A percentile compares a stretch with the other conserved stretches of the same genome.
Evolutionary conservation across 2,329 filamentous ascomycete genomes (phyloP).

Genomic region (Ceratocystis colombiana): DNA sequence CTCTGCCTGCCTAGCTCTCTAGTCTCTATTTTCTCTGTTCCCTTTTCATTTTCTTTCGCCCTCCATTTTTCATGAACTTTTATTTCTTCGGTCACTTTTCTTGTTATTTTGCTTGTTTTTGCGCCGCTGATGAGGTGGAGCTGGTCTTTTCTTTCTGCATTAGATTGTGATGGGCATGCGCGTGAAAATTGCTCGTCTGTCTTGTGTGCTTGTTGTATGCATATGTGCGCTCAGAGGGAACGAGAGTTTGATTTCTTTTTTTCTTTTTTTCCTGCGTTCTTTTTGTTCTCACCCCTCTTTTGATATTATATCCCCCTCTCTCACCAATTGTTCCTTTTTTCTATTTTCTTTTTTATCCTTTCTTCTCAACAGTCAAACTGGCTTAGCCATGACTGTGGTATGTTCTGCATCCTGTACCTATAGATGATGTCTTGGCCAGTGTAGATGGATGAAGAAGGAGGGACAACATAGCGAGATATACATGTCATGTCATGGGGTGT

Average conservation of each 20-base stretch:
- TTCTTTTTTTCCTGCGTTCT: background rate
- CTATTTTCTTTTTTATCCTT: background rate
- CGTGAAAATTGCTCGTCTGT: background rate
- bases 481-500: too few relatives aligned
- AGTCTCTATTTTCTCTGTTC: background rate
- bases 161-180: background rate
- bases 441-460: conserved; percentile 1
- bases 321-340: background rate
- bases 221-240: background rate
- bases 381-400: background rate
- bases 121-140: background rate
- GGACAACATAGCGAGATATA: background rate
- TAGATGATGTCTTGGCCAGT: background rate
- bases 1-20: background rate
- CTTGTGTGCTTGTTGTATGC: conserved; percentile 3
- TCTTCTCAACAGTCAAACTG: too few relatives aligned
- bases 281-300: background rate
- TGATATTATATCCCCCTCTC: too few relatives aligned
- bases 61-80: conserved; percentile 2
- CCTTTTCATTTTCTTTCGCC: background rate
- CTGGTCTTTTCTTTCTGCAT: conserved; percentile 13
- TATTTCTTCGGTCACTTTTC: background rate
- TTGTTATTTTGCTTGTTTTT: conserved; percentile 11
- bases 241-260: background rate
- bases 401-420: background rate